Base-by-base conservation (phyloP, 768 basidiomycete genomes). In the Ramaria sp. region DNA sequence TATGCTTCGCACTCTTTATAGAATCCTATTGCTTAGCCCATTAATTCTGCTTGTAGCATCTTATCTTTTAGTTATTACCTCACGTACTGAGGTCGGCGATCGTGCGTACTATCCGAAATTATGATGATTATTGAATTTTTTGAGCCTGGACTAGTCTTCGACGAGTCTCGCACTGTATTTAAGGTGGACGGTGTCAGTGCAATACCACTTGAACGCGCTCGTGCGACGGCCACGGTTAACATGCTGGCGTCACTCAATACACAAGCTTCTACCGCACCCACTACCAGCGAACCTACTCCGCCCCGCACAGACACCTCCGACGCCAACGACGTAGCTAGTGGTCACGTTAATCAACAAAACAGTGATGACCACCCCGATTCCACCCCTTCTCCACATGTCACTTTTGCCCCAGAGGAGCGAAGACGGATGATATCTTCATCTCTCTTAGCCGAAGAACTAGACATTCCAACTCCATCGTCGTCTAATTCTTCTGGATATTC, bases 41-140 rank as follows among this genome's bases (percentile, higher is more conserved):
- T 50, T 30, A 20, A 59, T 51, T 50, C 53, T 37, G 11, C 34
- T 10, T 37, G 17, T 57, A 91, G 90, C 78, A 37, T 86, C 89
- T 9, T 84, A 90, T 72, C 69, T 92, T 17, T 70, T 92, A 45
- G 85, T 89, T 4, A 79, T 92, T 48, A 82, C 81, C 19, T 74
- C 80, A 1, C 78, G 79, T 58, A 71, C 71, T 46, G 77, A 83
- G 59, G 72, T 86, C 12, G 90, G 90, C 59, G 73, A 76, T 61
- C 66, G 90, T 88, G 66, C 70, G 86, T 75, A 15, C 38, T 34
- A 7, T n/a, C 41, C 20, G 20, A 49, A 19, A 53, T 48, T 13
- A 27, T 43, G 30, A 19, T 22, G 49, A 9, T 10, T 15, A 27
- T 57, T 47, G 59, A 22, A 56, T 54, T 19, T 11, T 27, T 38